Percentiles rank a stretch among this genome's conserved stretches.
Evolutionary conservation across 2,329 filamentous ascomycete species (phyloP).

Genomic region (Epichloe scottii): DNA sequence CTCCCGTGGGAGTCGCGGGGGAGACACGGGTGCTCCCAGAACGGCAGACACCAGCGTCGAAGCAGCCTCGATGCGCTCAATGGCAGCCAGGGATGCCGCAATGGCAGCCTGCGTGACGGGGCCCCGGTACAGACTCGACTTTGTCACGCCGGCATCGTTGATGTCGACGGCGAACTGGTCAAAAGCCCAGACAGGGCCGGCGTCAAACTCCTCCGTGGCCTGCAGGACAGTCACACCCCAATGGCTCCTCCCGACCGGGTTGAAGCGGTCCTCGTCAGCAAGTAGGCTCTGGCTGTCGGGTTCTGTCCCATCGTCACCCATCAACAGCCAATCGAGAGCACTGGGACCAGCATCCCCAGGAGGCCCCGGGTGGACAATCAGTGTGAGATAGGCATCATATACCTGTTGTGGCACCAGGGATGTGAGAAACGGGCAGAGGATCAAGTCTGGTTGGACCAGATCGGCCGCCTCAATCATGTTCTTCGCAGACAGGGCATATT

Average conservation of each 20-base stretch:
- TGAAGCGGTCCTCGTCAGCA: conserved; percentile 12
- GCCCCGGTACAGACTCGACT: conserved; percentile 27
- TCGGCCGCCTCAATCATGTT: conserved; percentile 26
- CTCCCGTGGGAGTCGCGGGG: conserved; percentile 2
- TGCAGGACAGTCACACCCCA: conserved; percentile 29
- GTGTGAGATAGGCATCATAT: conserved; percentile 23
- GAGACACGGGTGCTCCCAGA: conserved; percentile 2
- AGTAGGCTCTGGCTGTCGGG: conserved; percentile 18
- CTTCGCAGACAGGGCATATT: conserved; percentile 22
- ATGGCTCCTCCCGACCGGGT: conserved; percentile 20
- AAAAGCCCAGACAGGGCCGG: conserved; percentile 31
- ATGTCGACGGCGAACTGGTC: conserved; percentile 29
- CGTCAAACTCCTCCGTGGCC: conserved; percentile 28
- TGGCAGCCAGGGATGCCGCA: conserved; percentile 22
- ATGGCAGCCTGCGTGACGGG: conserved; percentile 25
- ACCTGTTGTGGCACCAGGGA: conserved; percentile 23
- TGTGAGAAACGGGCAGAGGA: conserved; percentile 30
- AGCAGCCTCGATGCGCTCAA: conserved; percentile 22
- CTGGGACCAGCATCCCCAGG: conserved; percentile 29
- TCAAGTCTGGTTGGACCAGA: conserved; percentile 24
- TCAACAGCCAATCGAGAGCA: conserved; percentile 28
- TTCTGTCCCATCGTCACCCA: conserved; percentile 28
- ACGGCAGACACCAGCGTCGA: conserved; percentile 5
- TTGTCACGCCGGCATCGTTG: conserved; percentile 25
- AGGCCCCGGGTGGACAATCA: conserved; percentile 29